phyloP scores from a whole-genome alignment of 805 yeast genomes.

The Candida golubevii region DNA sequence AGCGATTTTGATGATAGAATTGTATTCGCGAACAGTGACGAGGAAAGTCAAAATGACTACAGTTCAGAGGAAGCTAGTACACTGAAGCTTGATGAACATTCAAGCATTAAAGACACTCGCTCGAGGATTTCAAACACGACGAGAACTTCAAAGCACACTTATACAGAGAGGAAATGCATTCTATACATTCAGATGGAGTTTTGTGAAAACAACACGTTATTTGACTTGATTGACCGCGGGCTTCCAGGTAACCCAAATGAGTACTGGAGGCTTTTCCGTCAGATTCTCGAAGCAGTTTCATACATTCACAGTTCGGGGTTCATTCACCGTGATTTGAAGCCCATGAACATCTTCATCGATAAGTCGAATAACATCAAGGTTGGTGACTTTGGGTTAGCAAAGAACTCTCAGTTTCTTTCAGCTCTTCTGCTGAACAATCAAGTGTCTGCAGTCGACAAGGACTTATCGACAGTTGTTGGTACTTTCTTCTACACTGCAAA shows the following conservation, averaged over 20 bases:
- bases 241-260: conserved; percentile 67
- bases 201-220: conserved; percentile 89
- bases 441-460: conserved; percentile 46
- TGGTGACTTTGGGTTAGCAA: conserved; percentile 97
- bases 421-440: conserved; percentile 37
- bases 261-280: conserved; percentile 87
- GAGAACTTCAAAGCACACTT: neutral
- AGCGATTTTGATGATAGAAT: conserved; percentile 26
- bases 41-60: neutral
- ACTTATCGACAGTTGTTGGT: conserved; percentile 89
- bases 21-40: conserved; percentile 29
- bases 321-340: conserved; percentile 92
- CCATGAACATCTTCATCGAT: conserved; percentile 93
- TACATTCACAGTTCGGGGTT: conserved; percentile 93
- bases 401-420: conserved; percentile 61
- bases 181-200: conserved; percentile 97
- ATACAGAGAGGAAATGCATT: conserved; percentile 48
- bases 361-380: conserved; percentile 83
- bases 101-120: neutral
- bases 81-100: neutral
- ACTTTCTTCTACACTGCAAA: conserved; percentile 90
- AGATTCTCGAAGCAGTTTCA: conserved; percentile 80
- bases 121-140: neutral
- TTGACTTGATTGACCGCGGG: conserved; percentile 73
- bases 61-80: neutral